Percentiles rank a stretch among this genome's conserved stretches.
Conservation (phyloP, 352 stramenopile genomes). For the Pythium diclinum region DNA sequence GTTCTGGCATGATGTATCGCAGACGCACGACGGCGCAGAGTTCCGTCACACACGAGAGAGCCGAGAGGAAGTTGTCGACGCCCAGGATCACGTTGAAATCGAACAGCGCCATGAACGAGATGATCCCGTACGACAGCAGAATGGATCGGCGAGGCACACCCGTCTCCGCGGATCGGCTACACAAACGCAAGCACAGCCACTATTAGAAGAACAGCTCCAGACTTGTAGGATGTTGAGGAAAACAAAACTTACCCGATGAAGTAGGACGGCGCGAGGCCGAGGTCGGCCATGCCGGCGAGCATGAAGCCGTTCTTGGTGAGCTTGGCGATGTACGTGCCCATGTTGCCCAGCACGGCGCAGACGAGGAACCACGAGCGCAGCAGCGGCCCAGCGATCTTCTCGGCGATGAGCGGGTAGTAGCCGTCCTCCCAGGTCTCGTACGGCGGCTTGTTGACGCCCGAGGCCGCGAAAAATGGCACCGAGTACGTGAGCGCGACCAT, state of each 20-base stretch:
- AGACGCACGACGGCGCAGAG: constrained; percentile 90
- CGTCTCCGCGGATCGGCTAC: constrained; percentile 48
- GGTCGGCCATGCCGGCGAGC: constrained; percentile 84
- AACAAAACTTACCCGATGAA: constrained; percentile 76
- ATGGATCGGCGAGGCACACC: constrained; percentile 59
- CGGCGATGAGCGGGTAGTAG: constrained; percentile 85
- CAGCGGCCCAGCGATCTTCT: constrained; percentile 79
- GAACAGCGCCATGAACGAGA: constrained; percentile 86
- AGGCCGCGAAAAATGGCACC: constrained; percentile 88
- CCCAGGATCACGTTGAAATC: constrained; percentile 88
- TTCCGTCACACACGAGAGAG: constrained; percentile 88
- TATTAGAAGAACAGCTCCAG: too few species aligned
- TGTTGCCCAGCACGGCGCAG: constrained; percentile 86
- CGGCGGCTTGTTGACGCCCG: constrained; percentile 77
- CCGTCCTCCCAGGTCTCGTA: constrained; percentile 91
- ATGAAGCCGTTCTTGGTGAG: constrained; percentile 93
- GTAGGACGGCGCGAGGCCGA: constrained; percentile 83
- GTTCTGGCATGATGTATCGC: constrained; percentile 63
- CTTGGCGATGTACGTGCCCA: constrained; percentile 94
- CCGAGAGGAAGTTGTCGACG: constrained; percentile 93
- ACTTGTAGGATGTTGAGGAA: neutral
- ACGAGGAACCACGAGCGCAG: constrained; percentile 90
- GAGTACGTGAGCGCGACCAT: constrained; percentile 88
- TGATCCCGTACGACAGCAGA: constrained; percentile 84
- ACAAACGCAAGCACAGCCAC: constrained; percentile 1